phyloP scores from a whole-genome alignment of 495 filamentous ascomycete genomes.

The Neurospora sp. region DNA sequence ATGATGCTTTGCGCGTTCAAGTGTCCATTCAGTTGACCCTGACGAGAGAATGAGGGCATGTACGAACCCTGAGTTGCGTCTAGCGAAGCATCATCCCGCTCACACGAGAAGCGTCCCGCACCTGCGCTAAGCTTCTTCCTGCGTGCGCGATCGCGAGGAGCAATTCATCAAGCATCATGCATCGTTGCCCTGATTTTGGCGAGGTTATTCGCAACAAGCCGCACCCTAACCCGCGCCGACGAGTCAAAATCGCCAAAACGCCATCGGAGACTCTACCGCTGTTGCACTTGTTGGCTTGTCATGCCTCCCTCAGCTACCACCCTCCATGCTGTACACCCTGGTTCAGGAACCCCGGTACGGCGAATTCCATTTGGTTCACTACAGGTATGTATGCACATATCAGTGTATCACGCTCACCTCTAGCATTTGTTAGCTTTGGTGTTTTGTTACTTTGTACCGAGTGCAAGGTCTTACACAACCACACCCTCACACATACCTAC shows the following conservation, averaged over 20 bases:
- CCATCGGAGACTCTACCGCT: not conserved
- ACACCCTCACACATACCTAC: not conserved
- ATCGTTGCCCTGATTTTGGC: not conserved
- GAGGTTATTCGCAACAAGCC: not conserved
- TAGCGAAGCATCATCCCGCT: not conserved
- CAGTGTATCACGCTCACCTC: not conserved
- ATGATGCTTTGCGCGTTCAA: not conserved
- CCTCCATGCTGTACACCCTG: not conserved
- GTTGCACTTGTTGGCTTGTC: not conserved
- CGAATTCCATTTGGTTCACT: not conserved
- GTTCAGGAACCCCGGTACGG: too few relatives aligned
- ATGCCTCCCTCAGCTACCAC: not conserved
- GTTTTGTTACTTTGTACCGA: not conserved
- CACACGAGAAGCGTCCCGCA: not conserved
- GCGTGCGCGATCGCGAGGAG: not conserved
- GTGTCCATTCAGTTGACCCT: not conserved
- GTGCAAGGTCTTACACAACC: not conserved
- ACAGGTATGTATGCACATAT: not conserved
- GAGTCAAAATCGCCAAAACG: not conserved
- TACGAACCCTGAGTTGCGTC: not conserved
- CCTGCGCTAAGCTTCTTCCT: not conserved
- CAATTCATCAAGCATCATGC: not conserved
- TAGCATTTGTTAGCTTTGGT: not conserved
- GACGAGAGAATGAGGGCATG: not conserved
- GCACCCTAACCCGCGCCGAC: not conserved